A percentile compares a stretch with the other conserved stretches of the same genome.
These are phyloP conservation scores for Amylocystis lapponica DNA, from an alignment of 768 basidiomycete genomes.

Conservation along the genomic window DNA sequence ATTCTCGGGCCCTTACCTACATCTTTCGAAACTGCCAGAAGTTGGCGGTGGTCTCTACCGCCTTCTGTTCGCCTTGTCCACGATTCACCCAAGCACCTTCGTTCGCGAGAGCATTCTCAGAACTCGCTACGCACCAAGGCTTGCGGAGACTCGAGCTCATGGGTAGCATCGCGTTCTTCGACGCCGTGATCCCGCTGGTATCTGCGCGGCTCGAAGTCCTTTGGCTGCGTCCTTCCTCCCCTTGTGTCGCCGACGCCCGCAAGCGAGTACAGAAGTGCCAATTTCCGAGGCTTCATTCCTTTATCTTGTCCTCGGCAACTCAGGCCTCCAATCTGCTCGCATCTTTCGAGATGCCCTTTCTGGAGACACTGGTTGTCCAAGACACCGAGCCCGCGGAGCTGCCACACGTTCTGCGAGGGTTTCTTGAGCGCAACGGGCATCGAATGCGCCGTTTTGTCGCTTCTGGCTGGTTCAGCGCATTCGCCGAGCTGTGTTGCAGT, in stretches of 20 bases:
- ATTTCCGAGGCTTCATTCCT: conserved; percentile 1
- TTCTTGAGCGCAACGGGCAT: neutral
- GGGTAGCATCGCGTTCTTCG: conserved; percentile 1
- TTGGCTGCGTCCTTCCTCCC: conserved; percentile 3
- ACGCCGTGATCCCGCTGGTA: conserved; percentile 1
- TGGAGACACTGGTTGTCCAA: neutral
- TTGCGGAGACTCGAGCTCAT: conserved; percentile 9
- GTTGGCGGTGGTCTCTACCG: conserved; percentile 12
- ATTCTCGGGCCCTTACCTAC: conserved; percentile 6
- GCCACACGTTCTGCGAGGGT: neutral
- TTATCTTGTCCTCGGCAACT: neutral
- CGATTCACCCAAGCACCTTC: neutral
- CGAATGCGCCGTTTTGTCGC: neutral
- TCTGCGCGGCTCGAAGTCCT: conserved; percentile 6
- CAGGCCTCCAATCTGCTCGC: neutral
- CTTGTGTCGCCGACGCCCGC: neutral
- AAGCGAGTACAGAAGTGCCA: neutral
- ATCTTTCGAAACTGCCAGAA: conserved; percentile 11
- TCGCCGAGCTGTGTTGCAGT: too few relatives aligned
- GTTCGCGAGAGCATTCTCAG: conserved; percentile 1
- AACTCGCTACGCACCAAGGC: neutral
- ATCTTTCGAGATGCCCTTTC: neutral
- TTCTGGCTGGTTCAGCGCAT: too few relatives aligned
- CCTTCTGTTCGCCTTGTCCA: conserved; percentile 7
- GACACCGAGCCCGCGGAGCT: conserved; percentile 6